Evolutionary conservation across 1,284 basidiomycete genomes (phyloP), one percentile per base, ranked within the genome.

Genomic region (Schizopora paradoxa): DNA sequence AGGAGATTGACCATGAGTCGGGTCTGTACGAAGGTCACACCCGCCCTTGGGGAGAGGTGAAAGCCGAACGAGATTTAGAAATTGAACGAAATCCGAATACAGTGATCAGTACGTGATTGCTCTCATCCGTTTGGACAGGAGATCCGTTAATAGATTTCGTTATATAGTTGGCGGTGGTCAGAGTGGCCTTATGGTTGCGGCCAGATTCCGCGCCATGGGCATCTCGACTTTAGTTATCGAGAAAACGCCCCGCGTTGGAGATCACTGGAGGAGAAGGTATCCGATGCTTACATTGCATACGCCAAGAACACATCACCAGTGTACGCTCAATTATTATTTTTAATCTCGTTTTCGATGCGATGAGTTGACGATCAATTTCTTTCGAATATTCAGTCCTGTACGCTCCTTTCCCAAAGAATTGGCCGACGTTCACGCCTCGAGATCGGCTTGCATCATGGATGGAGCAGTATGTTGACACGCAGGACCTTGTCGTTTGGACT

Each of bases 181-280:
- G 53, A 70, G 67, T 11, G 78, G 76, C 1, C 60, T 82, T 13
- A 68, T 67, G 23, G 54, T 71, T 19, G 76, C 73, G 6, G 75
- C 77, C 11, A 64, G 74, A 11, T 71, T 79, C 47, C 68, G 68
- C 40, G 67, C 73, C 41, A 69, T 78, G 61, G 65, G 71, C 19
- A 67, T 80, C 4, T 61, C 65, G 3, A 57, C 70, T 0, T 58
- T 81, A 7, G 60, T 79, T 3, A 60, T 81, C 29, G 78, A 82
- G 51, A 61, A 59, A 28, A 63, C 68, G 34, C 52, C 62, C 25
- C 61, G 70, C 4, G 60, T 80, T 4, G 78, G 79, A 5, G 76
- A 79, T 56, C 68, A 67, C 49, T 80, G 77, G 78, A 59, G 75
- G 27, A 63, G 66, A 25, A 66, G 77, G 13, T 79, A 80, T 56